Percentiles rank a stretch among this genome's conserved stretches.
Conservation (phyloP, 2,329 filamentous ascomycete species). For the Dactylella cylindrospora region DNA sequence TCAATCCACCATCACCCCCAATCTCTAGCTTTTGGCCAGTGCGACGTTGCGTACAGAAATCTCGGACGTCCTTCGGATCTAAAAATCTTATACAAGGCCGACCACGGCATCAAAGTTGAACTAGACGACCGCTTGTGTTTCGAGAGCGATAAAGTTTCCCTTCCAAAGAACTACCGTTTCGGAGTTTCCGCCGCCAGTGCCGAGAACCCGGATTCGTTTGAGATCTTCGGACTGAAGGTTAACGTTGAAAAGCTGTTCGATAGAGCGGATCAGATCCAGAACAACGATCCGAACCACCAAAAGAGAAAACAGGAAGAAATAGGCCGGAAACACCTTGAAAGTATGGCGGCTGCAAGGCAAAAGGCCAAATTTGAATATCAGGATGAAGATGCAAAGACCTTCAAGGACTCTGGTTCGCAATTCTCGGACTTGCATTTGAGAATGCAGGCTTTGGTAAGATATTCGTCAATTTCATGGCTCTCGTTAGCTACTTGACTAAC, state of each 20-base stretch:
- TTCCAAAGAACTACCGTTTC: constrained; percentile 80
- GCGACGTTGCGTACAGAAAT: constrained; percentile 87
- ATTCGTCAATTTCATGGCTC: background rate
- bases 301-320: constrained; percentile 42
- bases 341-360: constrained; percentile 48
- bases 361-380: constrained; percentile 52
- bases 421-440: constrained; percentile 84
- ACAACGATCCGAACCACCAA: constrained; percentile 45
- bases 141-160: constrained; percentile 71
- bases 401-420: constrained; percentile 60
- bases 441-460: constrained; percentile 64
- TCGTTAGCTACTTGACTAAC: constrained; percentile 59
- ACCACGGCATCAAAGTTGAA: constrained; percentile 70
- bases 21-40: constrained; percentile 87
- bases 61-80: constrained; percentile 79
- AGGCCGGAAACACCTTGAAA: constrained; percentile 48
- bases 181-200: constrained; percentile 85
- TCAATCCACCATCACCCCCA: constrained; percentile 74
- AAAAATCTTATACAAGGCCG: constrained; percentile 67
- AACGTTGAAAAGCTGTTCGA: constrained; percentile 55
- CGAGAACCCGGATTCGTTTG: constrained; percentile 91
- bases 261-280: constrained; percentile 19
- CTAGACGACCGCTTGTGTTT: constrained; percentile 83
- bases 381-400: constrained; percentile 54
- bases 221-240: constrained; percentile 82